These are phyloP conservation scores for Backusella parvicylindrica DNA, from an alignment of 192 early-diverging fungal genomes.

Conservation along the genomic window DNA sequence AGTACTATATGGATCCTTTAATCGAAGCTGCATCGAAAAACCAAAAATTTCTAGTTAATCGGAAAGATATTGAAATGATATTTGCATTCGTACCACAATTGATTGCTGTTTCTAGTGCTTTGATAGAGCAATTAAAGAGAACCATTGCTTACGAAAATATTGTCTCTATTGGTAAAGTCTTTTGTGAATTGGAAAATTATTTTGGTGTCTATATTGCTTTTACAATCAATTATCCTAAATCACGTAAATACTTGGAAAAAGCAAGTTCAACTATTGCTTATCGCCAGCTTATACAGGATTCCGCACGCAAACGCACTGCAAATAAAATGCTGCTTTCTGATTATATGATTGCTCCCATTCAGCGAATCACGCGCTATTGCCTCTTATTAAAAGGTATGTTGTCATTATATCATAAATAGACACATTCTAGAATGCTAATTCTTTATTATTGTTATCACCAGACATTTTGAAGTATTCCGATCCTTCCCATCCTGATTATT, in stretches of 20 bases:
- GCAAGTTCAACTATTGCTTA: conserved; percentile 24
- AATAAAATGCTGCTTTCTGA: conserved; percentile 60
- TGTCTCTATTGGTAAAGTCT: conserved; percentile 22
- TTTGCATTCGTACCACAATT: conserved; percentile 35
- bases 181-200: conserved; percentile 17
- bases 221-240: conserved; percentile 26
- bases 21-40: conserved; percentile 17
- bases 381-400: conserved; percentile 52
- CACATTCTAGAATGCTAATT: background rate
- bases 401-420: background rate
- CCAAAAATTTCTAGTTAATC: conserved; percentile 20
- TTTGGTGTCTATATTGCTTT: conserved; percentile 32
- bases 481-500: conserved; percentile 18
- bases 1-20: conserved; percentile 41
- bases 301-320: conserved; percentile 33
- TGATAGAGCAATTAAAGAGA: conserved; percentile 13
- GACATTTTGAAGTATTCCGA: conserved; percentile 32
- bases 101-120: conserved; percentile 21
- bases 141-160: background rate
- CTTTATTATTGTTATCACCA: background rate
- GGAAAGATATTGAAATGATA: conserved; percentile 25
- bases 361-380: conserved; percentile 71
- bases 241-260: conserved; percentile 14
- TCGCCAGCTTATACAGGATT: conserved; percentile 34
- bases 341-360: conserved; percentile 72